phyloP scores from a whole-genome alignment of 768 basidiomycete species.

The Trametes meyenii region DNA sequence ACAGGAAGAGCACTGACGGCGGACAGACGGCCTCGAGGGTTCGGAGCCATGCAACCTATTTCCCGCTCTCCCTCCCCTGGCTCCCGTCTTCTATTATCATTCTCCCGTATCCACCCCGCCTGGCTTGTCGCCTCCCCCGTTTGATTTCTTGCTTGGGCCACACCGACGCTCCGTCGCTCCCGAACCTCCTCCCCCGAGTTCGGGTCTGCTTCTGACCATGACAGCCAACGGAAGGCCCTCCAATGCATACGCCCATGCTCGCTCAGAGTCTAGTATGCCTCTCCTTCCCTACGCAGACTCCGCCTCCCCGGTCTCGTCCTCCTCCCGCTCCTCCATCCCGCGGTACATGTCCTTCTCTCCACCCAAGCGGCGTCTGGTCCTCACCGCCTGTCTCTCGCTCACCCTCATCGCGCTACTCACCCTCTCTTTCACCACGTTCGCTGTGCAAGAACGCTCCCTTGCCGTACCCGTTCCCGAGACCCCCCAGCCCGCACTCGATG shows the following conservation, averaged over 20 bases:
- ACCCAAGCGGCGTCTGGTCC: slow-evolving; percentile 24
- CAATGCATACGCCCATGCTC: slow-evolving; percentile 12
- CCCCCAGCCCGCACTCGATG: slow-evolving; percentile 20
- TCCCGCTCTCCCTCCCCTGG: slow-evolving; percentile 8
- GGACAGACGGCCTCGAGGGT: slow-evolving; percentile 7
- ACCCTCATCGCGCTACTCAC: neutral
- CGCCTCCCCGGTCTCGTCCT: slow-evolving; percentile 21
- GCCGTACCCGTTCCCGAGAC: neutral
- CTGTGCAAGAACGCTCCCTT: neutral
- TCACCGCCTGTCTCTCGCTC: slow-evolving; percentile 35
- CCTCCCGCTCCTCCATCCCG: slow-evolving; percentile 9
- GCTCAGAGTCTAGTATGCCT: slow-evolving; percentile 30
- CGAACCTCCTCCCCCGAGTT: neutral
- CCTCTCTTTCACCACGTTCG: slow-evolving; percentile 1
- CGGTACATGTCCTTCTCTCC: slow-evolving; percentile 17
- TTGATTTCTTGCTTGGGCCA: neutral
- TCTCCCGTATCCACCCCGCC: slow-evolving; percentile 7
- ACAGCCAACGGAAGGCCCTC: slow-evolving; percentile 11
- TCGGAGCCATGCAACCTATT: slow-evolving; percentile 1
- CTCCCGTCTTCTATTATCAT: slow-evolving; percentile 1
- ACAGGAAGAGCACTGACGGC: neutral
- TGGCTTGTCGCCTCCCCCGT: neutral
- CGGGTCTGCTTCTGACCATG: neutral
- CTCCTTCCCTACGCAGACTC: slow-evolving; percentile 29
- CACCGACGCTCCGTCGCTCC: too few relatives aligned